A percentile compares a stretch with the other conserved stretches of the same genome.
Evolutionary conservation across 2,329 filamentous ascomycete genomes (phyloP).

Genomic region (Arthrobotrys musiformis): DNA sequence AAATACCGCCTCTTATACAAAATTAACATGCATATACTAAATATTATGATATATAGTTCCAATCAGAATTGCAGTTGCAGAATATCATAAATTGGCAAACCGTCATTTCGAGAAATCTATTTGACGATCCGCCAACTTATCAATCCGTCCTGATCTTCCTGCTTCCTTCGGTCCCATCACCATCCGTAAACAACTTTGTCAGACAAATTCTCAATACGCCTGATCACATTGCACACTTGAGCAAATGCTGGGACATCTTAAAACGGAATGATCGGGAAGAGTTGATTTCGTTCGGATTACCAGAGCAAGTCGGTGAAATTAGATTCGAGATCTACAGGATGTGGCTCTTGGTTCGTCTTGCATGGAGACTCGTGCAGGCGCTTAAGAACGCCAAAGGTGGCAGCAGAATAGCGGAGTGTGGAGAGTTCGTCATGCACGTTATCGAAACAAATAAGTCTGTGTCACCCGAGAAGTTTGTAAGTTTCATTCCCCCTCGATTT

Average conservation of each 20-base stretch:
- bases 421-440: conserved; percentile 45
- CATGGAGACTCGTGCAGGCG: conserved; percentile 54
- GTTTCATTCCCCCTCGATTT: conserved; percentile 23
- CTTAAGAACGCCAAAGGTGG: conserved; percentile 53
- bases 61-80: conserved; percentile 44
- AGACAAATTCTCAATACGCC: conserved; percentile 41
- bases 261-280: conserved; percentile 49
- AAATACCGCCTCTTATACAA: not conserved
- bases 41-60: conserved; percentile 20
- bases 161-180: conserved; percentile 35
- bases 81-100: conserved; percentile 54
- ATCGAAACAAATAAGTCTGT: conserved; percentile 55
- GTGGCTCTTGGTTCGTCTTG: conserved; percentile 51
- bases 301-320: conserved; percentile 51
- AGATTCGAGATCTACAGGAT: conserved; percentile 55
- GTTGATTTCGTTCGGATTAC: conserved; percentile 45
- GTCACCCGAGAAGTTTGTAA: conserved; percentile 54
- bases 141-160: conserved; percentile 48
- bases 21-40: not conserved
- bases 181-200: conserved; percentile 44
- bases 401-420: conserved; percentile 47
- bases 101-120: conserved; percentile 45
- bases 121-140: conserved; percentile 51
- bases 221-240: conserved; percentile 45
- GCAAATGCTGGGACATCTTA: conserved; percentile 50